These are phyloP conservation scores for Penicillium lividum DNA, from an alignment of 495 filamentous ascomycete genomes.

Conservation along the genomic window DNA sequence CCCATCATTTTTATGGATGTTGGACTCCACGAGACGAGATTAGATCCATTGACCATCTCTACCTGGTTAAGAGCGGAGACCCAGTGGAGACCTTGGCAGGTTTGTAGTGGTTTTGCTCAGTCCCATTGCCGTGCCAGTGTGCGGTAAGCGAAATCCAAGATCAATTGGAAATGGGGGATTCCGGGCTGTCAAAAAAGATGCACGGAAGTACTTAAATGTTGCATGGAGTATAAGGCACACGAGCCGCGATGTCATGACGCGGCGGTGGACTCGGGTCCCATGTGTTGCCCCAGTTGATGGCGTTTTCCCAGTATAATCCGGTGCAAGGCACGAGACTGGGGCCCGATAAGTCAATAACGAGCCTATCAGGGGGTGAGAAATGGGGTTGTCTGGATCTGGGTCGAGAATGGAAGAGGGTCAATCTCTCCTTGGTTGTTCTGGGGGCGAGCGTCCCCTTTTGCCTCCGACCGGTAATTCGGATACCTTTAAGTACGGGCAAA, in stretches of 20 bases:
- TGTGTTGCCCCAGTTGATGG: slow-evolving; percentile 11
- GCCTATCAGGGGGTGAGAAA: slow-evolving; percentile 24
- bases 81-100: background rate
- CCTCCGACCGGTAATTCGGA: slow-evolving; percentile 19
- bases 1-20: background rate
- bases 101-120: background rate
- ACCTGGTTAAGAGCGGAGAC: background rate
- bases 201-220: background rate
- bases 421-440: slow-evolving; percentile 4
- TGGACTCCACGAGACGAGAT: background rate
- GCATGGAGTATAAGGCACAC: background rate
- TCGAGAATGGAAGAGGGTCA: slow-evolving; percentile 14
- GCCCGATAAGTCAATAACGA: slow-evolving; percentile 16
- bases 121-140: background rate
- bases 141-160: background rate
- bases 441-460: slow-evolving; percentile 14
- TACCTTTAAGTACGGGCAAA: slow-evolving; percentile 29
- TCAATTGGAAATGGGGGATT: background rate
- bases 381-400: slow-evolving; percentile 16
- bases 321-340: slow-evolving; percentile 18
- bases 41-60: background rate
- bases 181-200: background rate
- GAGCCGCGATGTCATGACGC: slow-evolving; percentile 15
- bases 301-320: slow-evolving; percentile 8
- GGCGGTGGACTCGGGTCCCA: slow-evolving; percentile 16